Evolutionary conservation across 768 basidiomycete genomes (phyloP).

Genomic region (Wakefieldia striispora): DNA sequence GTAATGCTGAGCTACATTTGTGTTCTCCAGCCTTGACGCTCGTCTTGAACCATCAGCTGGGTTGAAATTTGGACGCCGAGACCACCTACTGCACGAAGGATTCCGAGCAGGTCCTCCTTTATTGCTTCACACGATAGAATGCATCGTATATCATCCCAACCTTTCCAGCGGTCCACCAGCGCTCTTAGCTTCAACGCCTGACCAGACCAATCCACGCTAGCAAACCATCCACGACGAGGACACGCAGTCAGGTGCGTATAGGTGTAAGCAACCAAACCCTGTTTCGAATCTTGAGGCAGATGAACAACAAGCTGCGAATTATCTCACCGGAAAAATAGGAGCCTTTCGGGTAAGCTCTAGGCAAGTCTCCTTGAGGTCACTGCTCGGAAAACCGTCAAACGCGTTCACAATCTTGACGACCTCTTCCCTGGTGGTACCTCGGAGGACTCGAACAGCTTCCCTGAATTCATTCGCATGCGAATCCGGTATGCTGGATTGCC

Average conservation of each 20-base stretch:
- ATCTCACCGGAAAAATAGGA: slow-evolving; percentile 26
- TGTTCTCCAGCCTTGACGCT: slow-evolving; percentile 9
- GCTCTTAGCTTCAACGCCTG: slow-evolving; percentile 8
- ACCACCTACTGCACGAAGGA: slow-evolving; percentile 18
- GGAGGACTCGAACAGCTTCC: slow-evolving; percentile 10
- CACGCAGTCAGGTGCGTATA: slow-evolving; percentile 27
- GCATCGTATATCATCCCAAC: slow-evolving; percentile 3
- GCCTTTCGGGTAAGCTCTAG: slow-evolving; percentile 9
- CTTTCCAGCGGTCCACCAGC: slow-evolving; percentile 8
- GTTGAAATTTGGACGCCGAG: background rate
- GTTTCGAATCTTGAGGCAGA: slow-evolving; percentile 4
- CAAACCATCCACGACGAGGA: slow-evolving; percentile 9
- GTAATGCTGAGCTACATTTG: slow-evolving; percentile 23
- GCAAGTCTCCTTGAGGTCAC: slow-evolving; percentile 9
- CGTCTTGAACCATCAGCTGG: slow-evolving; percentile 15
- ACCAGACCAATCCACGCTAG: slow-evolving; percentile 6
- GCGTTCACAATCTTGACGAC: slow-evolving; percentile 18
- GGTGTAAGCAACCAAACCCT: slow-evolving; percentile 30
- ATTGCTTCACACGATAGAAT: slow-evolving; percentile 12
- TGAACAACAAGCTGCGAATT: background rate
- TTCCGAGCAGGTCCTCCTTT: slow-evolving; percentile 8
- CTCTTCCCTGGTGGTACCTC: slow-evolving; percentile 9
- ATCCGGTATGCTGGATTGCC: slow-evolving; percentile 1
- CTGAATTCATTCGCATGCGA: background rate
- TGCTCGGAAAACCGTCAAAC: slow-evolving; percentile 12